These are phyloP conservation scores for Paramecium biaurelia DNA, from an alignment of 73 alveolate species.

Conservation along the genomic window DNA sequence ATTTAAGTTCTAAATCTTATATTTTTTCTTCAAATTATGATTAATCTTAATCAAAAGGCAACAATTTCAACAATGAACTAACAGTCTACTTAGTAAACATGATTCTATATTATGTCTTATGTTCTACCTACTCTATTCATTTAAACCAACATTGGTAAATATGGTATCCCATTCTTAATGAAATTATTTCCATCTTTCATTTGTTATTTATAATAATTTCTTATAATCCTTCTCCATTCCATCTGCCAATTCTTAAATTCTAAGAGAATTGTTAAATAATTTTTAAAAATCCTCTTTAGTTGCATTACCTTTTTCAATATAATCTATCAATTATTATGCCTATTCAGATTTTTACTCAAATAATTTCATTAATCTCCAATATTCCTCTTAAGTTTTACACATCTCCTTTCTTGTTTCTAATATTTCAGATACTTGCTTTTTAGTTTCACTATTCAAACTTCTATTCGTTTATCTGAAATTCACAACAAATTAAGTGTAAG, in stretches of 20 bases:
- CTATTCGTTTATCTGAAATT: conserved; percentile 41
- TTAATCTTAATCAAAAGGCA: background rate
- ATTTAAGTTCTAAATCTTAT: background rate
- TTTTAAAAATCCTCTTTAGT: conserved; percentile 41
- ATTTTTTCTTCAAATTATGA: conserved; percentile 12
- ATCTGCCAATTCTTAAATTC: conserved; percentile 7
- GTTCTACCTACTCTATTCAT: conserved; percentile 20
- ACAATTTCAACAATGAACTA: background rate
- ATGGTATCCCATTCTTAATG: background rate
- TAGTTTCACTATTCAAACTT: background rate
- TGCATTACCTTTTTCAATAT: conserved; percentile 30
- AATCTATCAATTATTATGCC: conserved; percentile 15
- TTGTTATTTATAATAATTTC: background rate
- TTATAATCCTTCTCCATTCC: conserved; percentile 29
- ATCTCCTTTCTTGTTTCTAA: background rate
- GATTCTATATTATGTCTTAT: background rate
- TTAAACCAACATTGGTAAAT: conserved; percentile 15
- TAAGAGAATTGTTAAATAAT: background rate
- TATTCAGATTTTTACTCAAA: background rate
- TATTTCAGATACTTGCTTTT: background rate
- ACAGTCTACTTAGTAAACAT: conserved; percentile 42
- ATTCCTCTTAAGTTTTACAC: conserved; percentile 36
- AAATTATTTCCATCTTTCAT: conserved; percentile 11
- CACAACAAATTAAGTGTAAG: background rate
- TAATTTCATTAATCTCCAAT: conserved; percentile 32